These are phyloP conservation scores for Chrysosporium keratinophilum DNA, from an alignment of 2,329 filamentous ascomycete species.

Conservation along the genomic window DNA sequence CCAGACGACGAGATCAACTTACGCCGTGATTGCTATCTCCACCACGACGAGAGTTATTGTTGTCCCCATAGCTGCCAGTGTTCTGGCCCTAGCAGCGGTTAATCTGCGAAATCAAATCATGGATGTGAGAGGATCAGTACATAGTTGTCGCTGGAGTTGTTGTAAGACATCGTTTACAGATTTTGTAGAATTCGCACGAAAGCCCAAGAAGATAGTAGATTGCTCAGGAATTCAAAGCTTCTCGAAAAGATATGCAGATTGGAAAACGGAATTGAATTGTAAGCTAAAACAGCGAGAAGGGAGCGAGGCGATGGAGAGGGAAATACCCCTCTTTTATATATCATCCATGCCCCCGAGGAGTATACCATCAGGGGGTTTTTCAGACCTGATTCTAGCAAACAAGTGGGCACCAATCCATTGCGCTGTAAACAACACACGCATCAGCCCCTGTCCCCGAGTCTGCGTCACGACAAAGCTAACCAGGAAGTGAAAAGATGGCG, in stretches of 20 bases:
- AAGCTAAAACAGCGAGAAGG: background rate
- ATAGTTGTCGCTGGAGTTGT: slow-evolving; percentile 10
- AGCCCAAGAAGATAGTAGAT: background rate
- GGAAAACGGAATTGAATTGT: background rate
- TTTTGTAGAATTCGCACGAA: background rate
- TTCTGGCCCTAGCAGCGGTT: slow-evolving; percentile 2
- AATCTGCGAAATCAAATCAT: background rate
- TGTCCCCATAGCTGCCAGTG: slow-evolving; percentile 3
- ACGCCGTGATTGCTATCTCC: background rate
- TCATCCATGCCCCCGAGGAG: background rate
- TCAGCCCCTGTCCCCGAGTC: background rate
- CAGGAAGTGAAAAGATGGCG: background rate
- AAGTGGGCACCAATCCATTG: slow-evolving; percentile 8
- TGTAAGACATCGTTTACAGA: slow-evolving; percentile 13
- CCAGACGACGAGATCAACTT: background rate
- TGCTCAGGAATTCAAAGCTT: background rate
- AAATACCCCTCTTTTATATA: slow-evolving; percentile 5
- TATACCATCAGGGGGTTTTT: no score
- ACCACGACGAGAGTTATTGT: background rate
- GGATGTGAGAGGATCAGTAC: background rate
- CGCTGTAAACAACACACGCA: background rate
- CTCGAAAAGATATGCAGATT: background rate
- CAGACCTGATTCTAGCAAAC: background rate
- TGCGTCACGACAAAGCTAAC: background rate
- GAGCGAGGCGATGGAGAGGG: background rate